Percentiles rank a stretch among this genome's conserved stretches.
These are phyloP conservation scores for Eruca vesicaria DNA, from an alignment of 441 rosid species.

Conservation along the genomic window DNA sequence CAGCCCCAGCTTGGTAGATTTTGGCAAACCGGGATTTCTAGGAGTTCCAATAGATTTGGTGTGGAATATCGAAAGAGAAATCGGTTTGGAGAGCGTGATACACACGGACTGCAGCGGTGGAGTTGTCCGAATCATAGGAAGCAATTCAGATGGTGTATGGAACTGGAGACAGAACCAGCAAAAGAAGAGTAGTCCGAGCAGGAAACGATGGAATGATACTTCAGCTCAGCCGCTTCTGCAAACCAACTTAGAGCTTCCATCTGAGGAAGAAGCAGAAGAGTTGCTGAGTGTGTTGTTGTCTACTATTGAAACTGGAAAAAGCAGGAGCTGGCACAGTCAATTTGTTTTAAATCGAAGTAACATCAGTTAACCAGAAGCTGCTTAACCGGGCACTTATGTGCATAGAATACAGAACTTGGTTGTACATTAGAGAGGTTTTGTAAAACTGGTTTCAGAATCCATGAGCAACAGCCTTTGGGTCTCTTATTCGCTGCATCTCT, in stretches of 20 bases:
- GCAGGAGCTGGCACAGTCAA: conserved; percentile 51
- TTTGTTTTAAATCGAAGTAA: conserved; percentile 60
- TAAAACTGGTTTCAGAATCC: conserved; percentile 7
- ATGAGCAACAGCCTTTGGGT: background rate
- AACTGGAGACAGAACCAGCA: conserved; percentile 60
- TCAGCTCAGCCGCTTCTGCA: conserved; percentile 75
- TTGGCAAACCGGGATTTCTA: conserved; percentile 63
- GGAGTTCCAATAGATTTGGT: conserved; percentile 71
- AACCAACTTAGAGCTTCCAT: conserved; percentile 64
- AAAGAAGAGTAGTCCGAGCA: conserved; percentile 46
- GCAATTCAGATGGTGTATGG: conserved; percentile 63
- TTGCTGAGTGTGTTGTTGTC: conserved; percentile 53
- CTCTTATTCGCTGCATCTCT: background rate
- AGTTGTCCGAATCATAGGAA: conserved; percentile 80
- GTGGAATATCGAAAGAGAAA: conserved; percentile 77
- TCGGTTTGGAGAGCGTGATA: conserved; percentile 75
- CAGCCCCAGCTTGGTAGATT: conserved; percentile 67
- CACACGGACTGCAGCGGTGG: conserved; percentile 57
- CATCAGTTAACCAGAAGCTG: conserved; percentile 29
- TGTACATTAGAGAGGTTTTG: conserved; percentile 20
- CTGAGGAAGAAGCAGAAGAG: conserved; percentile 54
- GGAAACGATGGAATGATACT: conserved; percentile 54
- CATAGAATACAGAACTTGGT: conserved; percentile 12
- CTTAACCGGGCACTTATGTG: background rate
- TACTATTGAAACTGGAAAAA: conserved; percentile 66